Percentiles rank a stretch among this genome's conserved stretches.
Evolutionary conservation across 108 stramenopile species (phyloP).

Genomic region (Bacterosira constricta): DNA sequence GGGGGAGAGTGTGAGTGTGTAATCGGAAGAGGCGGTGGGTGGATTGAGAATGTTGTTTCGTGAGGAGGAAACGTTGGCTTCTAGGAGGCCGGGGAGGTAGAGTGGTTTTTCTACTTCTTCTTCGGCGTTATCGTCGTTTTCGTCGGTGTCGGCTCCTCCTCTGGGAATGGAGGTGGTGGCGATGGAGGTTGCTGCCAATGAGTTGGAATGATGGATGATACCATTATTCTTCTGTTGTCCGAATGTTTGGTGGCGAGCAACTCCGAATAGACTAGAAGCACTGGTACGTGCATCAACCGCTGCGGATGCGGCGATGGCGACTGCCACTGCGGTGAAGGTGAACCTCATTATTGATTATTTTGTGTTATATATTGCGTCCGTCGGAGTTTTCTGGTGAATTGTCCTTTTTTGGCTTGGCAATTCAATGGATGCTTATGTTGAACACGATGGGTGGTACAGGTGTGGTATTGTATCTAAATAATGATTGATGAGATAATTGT

Average conservation of each 20-base stretch:
- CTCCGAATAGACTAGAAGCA: not conserved
- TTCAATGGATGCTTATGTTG: too few species aligned
- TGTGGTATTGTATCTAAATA: too few species aligned
- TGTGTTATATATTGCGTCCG: too few species aligned
- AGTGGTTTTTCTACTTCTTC: slow-evolving; percentile 44
- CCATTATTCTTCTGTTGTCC: not conserved
- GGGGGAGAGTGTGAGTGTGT: slow-evolving; percentile 56
- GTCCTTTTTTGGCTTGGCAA: too few species aligned
- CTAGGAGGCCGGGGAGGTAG: slow-evolving; percentile 84
- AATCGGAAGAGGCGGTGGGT: slow-evolving; percentile 48
- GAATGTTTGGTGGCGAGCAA: not conserved
- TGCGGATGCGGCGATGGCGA: not conserved
- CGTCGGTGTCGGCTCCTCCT: slow-evolving; percentile 22
- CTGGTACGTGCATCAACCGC: not conserved
- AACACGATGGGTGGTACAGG: too few species aligned
- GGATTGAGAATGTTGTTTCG: not conserved
- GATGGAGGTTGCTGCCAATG: not conserved
- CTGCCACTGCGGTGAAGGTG: not conserved
- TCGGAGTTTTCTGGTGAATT: too few species aligned
- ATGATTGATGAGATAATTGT: too few species aligned
- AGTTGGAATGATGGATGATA: not conserved
- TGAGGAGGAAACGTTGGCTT: slow-evolving; percentile 49
- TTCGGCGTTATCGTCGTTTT: slow-evolving; percentile 23
- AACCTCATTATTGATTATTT: not conserved
- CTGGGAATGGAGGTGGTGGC: not conserved